Conservation (phyloP, 192 early-diverging fungal species). For the Coemansia nantahalensis region DNA sequence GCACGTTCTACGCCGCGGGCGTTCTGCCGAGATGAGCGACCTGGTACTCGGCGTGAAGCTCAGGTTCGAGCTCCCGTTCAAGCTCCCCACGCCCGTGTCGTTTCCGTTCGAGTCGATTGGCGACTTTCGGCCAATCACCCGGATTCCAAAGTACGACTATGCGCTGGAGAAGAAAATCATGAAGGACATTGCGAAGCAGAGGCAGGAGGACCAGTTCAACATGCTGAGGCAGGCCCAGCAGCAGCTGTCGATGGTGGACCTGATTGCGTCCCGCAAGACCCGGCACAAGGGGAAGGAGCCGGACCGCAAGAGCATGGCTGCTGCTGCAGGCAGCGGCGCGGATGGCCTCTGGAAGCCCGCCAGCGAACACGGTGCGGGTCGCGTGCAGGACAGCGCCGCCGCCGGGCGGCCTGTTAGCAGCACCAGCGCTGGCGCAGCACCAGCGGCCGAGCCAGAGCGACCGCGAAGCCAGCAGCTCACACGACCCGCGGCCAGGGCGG, state of each 20-base stretch:
- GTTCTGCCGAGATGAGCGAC: slow-evolving; percentile 28
- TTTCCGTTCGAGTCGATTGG: slow-evolving; percentile 55
- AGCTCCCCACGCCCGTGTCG: slow-evolving; percentile 46
- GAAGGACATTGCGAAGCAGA: slow-evolving; percentile 52
- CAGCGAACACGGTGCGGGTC: slow-evolving; percentile 40
- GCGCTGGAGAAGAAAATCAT: slow-evolving; percentile 52
- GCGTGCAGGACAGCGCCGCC: slow-evolving; percentile 1
- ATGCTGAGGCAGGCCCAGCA: slow-evolving; percentile 47
- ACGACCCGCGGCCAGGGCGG: not conserved
- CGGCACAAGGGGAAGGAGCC: slow-evolving; percentile 50
- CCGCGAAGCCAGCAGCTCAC: not conserved
- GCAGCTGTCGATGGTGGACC: slow-evolving; percentile 52
- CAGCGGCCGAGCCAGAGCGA: not conserved
- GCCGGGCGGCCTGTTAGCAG: slow-evolving; percentile 1
- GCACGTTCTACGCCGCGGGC: not conserved
- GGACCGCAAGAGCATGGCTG: slow-evolving; percentile 14
- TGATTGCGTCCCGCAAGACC: slow-evolving; percentile 50
- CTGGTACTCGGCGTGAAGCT: slow-evolving; percentile 49
- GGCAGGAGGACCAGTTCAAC: slow-evolving; percentile 45
- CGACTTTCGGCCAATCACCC: slow-evolving; percentile 40
- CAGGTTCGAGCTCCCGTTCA: slow-evolving; percentile 46
- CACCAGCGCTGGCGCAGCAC: slow-evolving; percentile 3
- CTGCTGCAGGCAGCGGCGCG: not conserved
- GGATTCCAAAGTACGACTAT: slow-evolving; percentile 56
- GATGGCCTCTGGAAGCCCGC: slow-evolving; percentile 17